Evolutionary conservation across 495 filamentous ascomycete species (phyloP), one percentile per base, ranked within the genome.

Genomic region (Penicillium cataractarum): DNA sequence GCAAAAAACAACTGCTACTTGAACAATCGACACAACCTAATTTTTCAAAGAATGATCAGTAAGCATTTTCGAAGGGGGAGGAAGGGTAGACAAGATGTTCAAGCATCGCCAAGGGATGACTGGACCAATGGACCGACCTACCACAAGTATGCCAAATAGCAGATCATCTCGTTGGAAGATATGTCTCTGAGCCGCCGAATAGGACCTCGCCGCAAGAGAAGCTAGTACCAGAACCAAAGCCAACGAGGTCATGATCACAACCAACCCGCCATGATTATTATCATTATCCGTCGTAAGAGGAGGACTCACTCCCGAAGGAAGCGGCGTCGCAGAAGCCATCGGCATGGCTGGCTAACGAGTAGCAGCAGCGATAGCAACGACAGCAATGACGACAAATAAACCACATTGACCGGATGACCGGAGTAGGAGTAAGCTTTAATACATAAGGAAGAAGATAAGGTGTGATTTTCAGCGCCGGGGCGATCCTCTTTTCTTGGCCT

Each of bases 261-360:
- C 50, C 40, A 73, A 48, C 10, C 68, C 73, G 24, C 65, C 73
- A 37, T 73, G 73, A 32, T 75, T 63, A 39, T 71, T 21, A 2
- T 64, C 62, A 48, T 69, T 75, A 29, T 75, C 64, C 9, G 57
- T 51, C 10, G 67, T 70, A 13, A 73, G 62, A 29, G 71, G 73
- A 13, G 71, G 57, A 9, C 44, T 66, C 3, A 73, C 52, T 1
- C 62, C 66, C 2, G 64, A 55, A 2, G 67, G 65, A 10, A 65
- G 33, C 27, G 51, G 10, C 31, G 24, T 54, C 26, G 60, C 15
- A 17, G 51, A 26, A 27, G 52, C 17, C 44, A 42, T 31, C 54
- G 37, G 37, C 53, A 64, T 67, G 55, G 33, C 64, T 26, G 32
- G 55, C 44, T 54, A 31, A 50, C 57, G 24, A 29, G 46, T n/a